Evolutionary conservation across 1,139 yeast species (phyloP), one percentile per base, ranked within the genome.

Genomic region (Magnusiomyces ingens): DNA sequence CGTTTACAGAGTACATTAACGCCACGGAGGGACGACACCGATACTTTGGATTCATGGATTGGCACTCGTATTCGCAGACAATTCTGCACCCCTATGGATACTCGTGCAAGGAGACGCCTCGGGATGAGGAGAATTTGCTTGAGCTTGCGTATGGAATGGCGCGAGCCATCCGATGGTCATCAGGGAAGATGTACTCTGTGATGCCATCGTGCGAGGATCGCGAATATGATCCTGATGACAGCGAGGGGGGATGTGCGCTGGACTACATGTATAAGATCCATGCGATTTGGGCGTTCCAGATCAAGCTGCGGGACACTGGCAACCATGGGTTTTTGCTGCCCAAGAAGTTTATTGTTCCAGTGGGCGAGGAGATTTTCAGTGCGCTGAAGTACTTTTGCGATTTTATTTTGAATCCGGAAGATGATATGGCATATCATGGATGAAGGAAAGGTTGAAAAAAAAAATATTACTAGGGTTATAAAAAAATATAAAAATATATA

Each of bases 1-100:
- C 80, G 22, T 79, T 93, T 81, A 75, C 82, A 59, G 73, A 75
- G 3, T 86, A 82, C 62, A 73, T 89, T 62, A 82, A 82, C 64
- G 70, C 73, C 48, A 83, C 64, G 43, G 49, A 59, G 82, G 50
- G 82, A 79, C 62, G 72, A 54, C 87, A 84, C 66, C 76, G 78
- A 47, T 79, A 87, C 44, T 78, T 80, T 65, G 95, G 95, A 0
- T 89, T 81, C 66, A 71, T 89, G 51, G 96, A 89, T 66, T 75
- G 87, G 61, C 96, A 87, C 65, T 85, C 95, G 0, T 89, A 89
- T 65, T 79, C 95, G 0, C 94, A 89, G 67, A 91, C 86, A 62
- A 78, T 89, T 35, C 73, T 88, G 38, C 87, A 84, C 65, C 96
- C 96, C 0, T 87, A 85, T 64, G 93, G 95, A 0, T 86, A 78